Conservation (phyloP, 169 alveolate genomes). For the Eimeria falciformis region DNA sequence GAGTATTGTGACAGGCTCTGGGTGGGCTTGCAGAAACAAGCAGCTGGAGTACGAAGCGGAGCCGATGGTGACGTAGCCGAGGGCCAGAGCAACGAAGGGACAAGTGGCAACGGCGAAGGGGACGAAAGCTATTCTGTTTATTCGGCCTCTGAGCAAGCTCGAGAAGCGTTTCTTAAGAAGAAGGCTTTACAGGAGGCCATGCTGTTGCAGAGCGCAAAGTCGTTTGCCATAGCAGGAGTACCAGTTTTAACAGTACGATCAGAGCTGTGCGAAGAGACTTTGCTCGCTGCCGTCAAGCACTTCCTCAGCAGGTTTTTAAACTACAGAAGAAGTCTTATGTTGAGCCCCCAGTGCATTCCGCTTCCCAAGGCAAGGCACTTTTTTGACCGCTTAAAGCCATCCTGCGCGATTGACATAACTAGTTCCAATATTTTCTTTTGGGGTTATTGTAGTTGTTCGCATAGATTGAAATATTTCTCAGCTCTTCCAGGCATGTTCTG, state of each 20-base stretch:
- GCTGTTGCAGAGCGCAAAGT: conserved; percentile 43
- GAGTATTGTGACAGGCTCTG: not conserved
- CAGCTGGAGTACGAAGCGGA: not conserved
- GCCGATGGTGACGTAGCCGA: not conserved
- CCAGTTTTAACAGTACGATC: conserved; percentile 50
- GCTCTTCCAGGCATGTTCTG: not conserved
- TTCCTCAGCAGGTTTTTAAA: conserved; percentile 35
- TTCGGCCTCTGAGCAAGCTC: conserved; percentile 32
- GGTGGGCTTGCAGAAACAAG: not conserved
- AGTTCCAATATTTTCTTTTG: no score
- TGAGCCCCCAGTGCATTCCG: conserved; percentile 64
- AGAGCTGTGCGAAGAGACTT: conserved; percentile 56
- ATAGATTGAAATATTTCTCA: no score
- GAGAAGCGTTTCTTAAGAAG: conserved; percentile 26
- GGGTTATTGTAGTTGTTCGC: no score
- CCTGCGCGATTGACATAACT: no score
- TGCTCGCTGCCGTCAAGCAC: conserved; percentile 15
- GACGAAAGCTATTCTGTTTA: not conserved
- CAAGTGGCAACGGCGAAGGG: not conserved
- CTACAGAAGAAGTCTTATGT: conserved; percentile 43
- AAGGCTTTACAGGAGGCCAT: conserved; percentile 16
- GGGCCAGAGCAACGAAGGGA: not conserved
- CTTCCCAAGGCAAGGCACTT: conserved; percentile 50
- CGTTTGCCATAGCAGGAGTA: conserved; percentile 63
- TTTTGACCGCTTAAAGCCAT: no score